A percentile compares a stretch with the other conserved stretches of the same genome.
Conservation (phyloP, 2,329 filamentous ascomycete species). For the Stylonectria norvegica region DNA sequence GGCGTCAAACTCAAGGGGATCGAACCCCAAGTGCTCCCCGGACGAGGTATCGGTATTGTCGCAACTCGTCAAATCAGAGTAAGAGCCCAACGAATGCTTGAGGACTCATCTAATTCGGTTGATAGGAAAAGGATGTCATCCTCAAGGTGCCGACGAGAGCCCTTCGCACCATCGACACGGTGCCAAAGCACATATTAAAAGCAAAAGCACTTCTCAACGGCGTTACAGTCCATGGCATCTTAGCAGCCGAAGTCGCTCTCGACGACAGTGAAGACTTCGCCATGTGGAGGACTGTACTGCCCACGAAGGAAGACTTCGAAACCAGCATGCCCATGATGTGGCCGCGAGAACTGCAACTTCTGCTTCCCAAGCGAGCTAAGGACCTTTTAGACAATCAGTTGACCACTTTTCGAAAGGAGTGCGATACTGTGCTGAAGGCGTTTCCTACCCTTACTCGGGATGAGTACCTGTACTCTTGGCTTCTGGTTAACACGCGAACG, state of each 20-base stretch:
- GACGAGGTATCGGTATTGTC: slow-evolving; percentile 74
- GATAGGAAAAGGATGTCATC: slow-evolving; percentile 50
- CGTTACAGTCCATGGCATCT: slow-evolving; percentile 65
- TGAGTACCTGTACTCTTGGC: slow-evolving; percentile 54
- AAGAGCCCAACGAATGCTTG: slow-evolving; percentile 10
- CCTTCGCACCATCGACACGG: slow-evolving; percentile 61
- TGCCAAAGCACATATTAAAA: slow-evolving; percentile 52
- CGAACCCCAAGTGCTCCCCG: slow-evolving; percentile 61
- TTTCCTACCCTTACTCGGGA: slow-evolving; percentile 33
- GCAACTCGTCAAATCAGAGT: slow-evolving; percentile 66
- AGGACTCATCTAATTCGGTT: slow-evolving; percentile 3
- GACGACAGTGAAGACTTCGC: slow-evolving; percentile 46
- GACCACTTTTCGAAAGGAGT: slow-evolving; percentile 40
- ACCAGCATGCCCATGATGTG: slow-evolving; percentile 42
- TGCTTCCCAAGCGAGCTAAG: slow-evolving; percentile 44
- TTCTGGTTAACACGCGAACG: slow-evolving; percentile 59
- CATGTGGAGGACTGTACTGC: slow-evolving; percentile 66
- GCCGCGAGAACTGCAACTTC: slow-evolving; percentile 41
- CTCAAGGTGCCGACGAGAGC: slow-evolving; percentile 62
- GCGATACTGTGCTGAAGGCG: slow-evolving; percentile 31
- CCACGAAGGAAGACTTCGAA: slow-evolving; percentile 57
- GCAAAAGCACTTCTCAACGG: slow-evolving; percentile 53
- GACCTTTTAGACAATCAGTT: slow-evolving; percentile 53
- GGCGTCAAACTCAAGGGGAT: slow-evolving; percentile 52
- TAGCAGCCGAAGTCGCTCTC: slow-evolving; percentile 66